Evolutionary conservation across 2,329 filamentous ascomycete genomes (phyloP).

Genomic region (Purpureocillium takamizusanense): DNA sequence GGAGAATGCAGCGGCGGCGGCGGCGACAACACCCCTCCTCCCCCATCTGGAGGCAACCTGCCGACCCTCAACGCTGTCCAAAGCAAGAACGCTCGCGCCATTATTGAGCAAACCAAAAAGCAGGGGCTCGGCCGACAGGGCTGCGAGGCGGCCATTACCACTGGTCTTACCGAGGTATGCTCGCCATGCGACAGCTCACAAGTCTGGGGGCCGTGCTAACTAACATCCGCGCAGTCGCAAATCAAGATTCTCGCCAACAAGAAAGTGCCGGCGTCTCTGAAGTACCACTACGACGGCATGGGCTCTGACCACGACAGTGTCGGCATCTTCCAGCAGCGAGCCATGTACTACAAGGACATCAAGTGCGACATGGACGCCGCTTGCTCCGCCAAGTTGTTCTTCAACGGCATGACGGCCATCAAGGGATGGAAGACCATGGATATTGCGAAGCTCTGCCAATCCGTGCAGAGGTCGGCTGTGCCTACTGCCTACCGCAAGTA

Average conservation of each 20-base stretch:
- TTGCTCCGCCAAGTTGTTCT: slow-evolving; percentile 13
- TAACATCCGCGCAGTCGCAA: slow-evolving; percentile 6
- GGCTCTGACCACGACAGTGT: slow-evolving; percentile 13
- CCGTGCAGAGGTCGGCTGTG: slow-evolving; percentile 12
- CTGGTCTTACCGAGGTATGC: slow-evolving; percentile 12
- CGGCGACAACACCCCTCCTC: neutral
- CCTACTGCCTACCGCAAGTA: slow-evolving; percentile 10
- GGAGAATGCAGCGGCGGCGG: neutral
- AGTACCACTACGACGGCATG: slow-evolving; percentile 10
- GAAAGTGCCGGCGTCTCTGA: slow-evolving; percentile 9
- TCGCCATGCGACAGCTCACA: too few species aligned
- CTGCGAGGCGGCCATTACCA: slow-evolving; percentile 11
- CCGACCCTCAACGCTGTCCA: slow-evolving; percentile 10
- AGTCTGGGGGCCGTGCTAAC: too few species aligned
- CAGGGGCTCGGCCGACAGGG: slow-evolving; percentile 10
- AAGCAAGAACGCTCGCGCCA: slow-evolving; percentile 9
- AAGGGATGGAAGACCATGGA: slow-evolving; percentile 11
- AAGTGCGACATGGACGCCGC: slow-evolving; percentile 11
- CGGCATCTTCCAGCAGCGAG: slow-evolving; percentile 15
- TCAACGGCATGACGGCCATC: slow-evolving; percentile 9
- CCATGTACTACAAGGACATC: slow-evolving; percentile 10
- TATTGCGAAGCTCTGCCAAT: slow-evolving; percentile 13
- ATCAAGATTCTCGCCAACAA: slow-evolving; percentile 12
- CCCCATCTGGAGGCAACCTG: slow-evolving; percentile 6
- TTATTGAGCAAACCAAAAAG: slow-evolving; percentile 10